phyloP scores from a whole-genome alignment of 2,329 filamentous ascomycete genomes.

The Aspergillus fumigatiaffinis region DNA sequence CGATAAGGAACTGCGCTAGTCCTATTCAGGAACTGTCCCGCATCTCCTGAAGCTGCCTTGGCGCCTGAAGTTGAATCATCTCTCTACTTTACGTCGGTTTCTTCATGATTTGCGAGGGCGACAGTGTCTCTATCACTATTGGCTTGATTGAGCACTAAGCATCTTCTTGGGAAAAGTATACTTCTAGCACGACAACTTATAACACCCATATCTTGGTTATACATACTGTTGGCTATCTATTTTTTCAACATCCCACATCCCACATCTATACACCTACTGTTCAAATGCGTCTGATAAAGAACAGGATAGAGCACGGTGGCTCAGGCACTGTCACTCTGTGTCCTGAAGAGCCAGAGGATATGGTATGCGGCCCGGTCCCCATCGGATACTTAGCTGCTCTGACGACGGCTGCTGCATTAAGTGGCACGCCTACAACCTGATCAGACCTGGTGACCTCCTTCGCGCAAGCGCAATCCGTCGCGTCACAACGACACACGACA shows the following conservation, averaged over 20 bases:
- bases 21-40: constrained; percentile 12
- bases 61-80: neutral
- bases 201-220: neutral
- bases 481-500: constrained; percentile 56
- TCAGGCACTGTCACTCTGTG: constrained; percentile 62
- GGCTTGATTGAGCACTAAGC: neutral
- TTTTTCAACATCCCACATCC: neutral
- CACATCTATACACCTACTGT: neutral
- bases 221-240: neutral
- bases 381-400: constrained; percentile 2
- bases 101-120: neutral
- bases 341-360: constrained; percentile 71
- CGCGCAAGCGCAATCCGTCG: constrained; percentile 64
- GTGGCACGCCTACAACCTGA: constrained; percentile 75
- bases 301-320: constrained; percentile 63
- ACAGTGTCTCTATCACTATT: neutral
- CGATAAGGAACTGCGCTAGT: constrained; percentile 17
- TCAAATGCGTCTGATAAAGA: constrained; percentile 63
- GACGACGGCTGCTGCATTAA: constrained; percentile 24
- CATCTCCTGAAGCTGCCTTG: constrained; percentile 10
- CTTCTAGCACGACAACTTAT: neutral
- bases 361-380: constrained; percentile 46
- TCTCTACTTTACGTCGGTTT: neutral
- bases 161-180: neutral
- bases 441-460: constrained; percentile 61